These are phyloP conservation scores for Tagetes patula DNA, from an alignment of 129 eudicot genomes.

Conservation along the genomic window DNA sequence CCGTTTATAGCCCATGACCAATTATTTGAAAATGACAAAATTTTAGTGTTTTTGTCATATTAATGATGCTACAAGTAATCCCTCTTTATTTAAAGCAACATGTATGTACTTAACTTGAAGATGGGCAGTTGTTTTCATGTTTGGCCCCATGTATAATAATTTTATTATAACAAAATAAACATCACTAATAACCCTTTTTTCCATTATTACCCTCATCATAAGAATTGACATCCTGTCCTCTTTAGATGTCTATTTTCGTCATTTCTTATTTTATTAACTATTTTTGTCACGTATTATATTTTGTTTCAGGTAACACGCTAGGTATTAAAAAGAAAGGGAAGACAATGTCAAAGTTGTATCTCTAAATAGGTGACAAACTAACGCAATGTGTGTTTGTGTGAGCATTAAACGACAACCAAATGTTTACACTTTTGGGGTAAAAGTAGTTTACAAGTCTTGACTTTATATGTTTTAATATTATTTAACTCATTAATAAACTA, in stretches of 20 bases:
- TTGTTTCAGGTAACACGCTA: slow-evolving; percentile 12
- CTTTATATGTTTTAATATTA: background rate
- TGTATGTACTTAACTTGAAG: slow-evolving; percentile 40
- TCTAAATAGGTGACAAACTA: slow-evolving; percentile 6
- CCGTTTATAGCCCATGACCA: slow-evolving; percentile 36
- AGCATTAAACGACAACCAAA: background rate
- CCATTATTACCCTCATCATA: slow-evolving; percentile 35
- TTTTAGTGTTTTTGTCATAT: slow-evolving; percentile 33
- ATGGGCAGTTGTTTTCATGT: slow-evolving; percentile 39
- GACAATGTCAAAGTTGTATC: background rate
- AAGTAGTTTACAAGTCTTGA: background rate
- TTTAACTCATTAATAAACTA: background rate
- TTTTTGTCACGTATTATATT: slow-evolving; percentile 5
- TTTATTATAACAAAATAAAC: background rate
- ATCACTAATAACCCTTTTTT: slow-evolving; percentile 26
- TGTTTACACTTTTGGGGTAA: background rate
- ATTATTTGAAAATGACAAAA: slow-evolving; percentile 38
- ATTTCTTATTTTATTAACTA: slow-evolving; percentile 9
- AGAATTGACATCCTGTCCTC: slow-evolving; percentile 31
- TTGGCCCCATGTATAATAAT: slow-evolving; percentile 27
- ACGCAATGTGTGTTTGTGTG: background rate
- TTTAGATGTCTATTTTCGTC: slow-evolving; percentile 22
- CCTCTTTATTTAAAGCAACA: slow-evolving; percentile 35
- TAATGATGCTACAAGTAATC: slow-evolving; percentile 32
- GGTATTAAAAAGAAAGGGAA: background rate